Evolutionary conservation across 2,329 filamentous ascomycete genomes (phyloP).

Genomic region (Paraphaeosphaeria sporulosa): DNA sequence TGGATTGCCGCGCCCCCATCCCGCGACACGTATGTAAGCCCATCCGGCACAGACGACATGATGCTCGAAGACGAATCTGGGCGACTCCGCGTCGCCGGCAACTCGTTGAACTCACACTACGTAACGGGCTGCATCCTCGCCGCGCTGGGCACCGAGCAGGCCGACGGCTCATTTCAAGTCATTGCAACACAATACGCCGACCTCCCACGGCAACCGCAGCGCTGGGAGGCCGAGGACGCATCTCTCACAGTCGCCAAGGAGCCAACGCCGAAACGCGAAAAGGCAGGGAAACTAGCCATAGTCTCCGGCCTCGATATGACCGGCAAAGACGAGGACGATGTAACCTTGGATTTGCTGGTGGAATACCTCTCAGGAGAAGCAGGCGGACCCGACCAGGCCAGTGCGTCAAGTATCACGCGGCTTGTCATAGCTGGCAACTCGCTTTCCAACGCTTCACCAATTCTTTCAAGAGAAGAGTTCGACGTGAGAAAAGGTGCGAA

Average conservation of each 20-base stretch:
- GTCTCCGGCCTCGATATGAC: conserved; percentile 89
- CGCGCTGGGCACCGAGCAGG: conserved; percentile 93
- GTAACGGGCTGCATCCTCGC: conserved; percentile 94
- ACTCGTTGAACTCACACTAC: conserved; percentile 71
- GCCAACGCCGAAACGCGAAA: conserved; percentile 49
- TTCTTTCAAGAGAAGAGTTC: conserved; percentile 57
- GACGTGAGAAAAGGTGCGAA: conserved; percentile 57
- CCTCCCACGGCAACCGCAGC: conserved; percentile 78
- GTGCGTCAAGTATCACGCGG: conserved; percentile 74
- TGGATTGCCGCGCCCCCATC: conserved; percentile 86
- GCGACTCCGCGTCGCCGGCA: conserved; percentile 79
- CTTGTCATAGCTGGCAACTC: conserved; percentile 94
- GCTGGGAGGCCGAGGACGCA: conserved; percentile 74
- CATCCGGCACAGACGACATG: conserved; percentile 69
- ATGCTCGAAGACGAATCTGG: conserved; percentile 98
- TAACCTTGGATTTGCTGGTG: conserved; percentile 78
- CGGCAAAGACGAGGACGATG: conserved; percentile 74
- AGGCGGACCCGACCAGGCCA: conserved; percentile 67
- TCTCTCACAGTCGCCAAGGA: conserved; percentile 47
- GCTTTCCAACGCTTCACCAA: conserved; percentile 62
- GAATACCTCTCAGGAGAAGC: conserved; percentile 91
- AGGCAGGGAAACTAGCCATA: conserved; percentile 78
- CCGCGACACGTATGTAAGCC: conserved; percentile 76
- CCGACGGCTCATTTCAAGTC: conserved; percentile 90
- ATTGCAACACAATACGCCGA: conserved; percentile 90